These are phyloP conservation scores for Oropetium thomaeum DNA, from an alignment of 176 grass and related monocot species.

Conservation along the genomic window DNA sequence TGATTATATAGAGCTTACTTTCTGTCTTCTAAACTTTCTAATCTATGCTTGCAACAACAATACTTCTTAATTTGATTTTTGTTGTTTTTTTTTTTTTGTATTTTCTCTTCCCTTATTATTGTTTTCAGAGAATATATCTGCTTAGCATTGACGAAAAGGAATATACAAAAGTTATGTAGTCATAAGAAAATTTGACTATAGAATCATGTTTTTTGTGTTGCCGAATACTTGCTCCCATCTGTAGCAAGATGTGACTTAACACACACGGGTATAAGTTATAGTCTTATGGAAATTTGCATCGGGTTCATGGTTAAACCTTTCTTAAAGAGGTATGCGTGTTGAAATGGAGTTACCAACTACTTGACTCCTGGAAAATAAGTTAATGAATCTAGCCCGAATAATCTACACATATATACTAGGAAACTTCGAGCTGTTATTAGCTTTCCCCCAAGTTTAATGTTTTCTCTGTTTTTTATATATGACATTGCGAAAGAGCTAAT, in stretches of 20 bases:
- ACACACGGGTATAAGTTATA: too few relatives aligned
- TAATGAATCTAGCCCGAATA: not conserved
- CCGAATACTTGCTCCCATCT: not conserved
- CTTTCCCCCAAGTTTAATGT: conserved; percentile 21
- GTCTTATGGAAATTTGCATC: conserved; percentile 1
- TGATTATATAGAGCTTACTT: not conserved
- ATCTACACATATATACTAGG: not conserved
- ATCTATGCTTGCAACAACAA: conserved; percentile 15
- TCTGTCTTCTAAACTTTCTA: conserved; percentile 21
- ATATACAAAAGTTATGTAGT: not conserved
- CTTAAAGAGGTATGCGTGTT: not conserved
- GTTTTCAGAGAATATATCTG: not conserved
- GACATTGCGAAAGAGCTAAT: too few relatives aligned
- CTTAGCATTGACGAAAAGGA: not conserved
- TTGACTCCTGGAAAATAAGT: conserved; percentile 13
- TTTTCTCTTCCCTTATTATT: not conserved
- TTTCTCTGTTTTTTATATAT: not conserved
- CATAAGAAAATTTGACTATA: not conserved
- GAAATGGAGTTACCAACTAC: not conserved
- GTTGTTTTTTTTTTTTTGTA: not conserved
- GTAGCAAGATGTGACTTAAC: not conserved
- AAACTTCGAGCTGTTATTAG: conserved; percentile 4
- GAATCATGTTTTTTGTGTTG: conserved; percentile 16
- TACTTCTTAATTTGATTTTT: not conserved
- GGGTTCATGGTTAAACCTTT: not conserved